A percentile compares a stretch with the other conserved stretches of the same genome.
Conservation (phyloP, 306 rosid genomes). For the Parietaria judaica region DNA sequence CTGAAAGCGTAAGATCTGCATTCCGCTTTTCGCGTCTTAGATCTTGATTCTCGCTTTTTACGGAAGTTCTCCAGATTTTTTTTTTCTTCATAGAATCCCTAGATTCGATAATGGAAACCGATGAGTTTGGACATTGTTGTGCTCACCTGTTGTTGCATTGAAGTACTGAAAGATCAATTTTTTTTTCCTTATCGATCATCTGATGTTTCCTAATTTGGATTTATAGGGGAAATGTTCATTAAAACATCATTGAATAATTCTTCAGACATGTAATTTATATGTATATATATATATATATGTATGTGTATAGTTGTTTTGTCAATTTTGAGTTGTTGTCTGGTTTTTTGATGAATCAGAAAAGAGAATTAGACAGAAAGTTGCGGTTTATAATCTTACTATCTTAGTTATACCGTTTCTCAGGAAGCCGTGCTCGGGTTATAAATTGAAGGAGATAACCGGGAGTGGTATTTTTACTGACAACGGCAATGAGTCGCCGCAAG, state of each 20-base stretch:
- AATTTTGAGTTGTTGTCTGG: too few relatives aligned
- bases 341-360: too few relatives aligned
- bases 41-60: neutral
- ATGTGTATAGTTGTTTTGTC: too few relatives aligned
- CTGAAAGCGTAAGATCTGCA: slow-evolving; percentile 37
- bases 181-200: neutral
- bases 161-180: neutral
- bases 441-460: slow-evolving; percentile 62
- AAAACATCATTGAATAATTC: neutral
- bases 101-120: too few relatives aligned
- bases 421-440: slow-evolving; percentile 60
- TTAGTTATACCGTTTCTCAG: slow-evolving; percentile 29
- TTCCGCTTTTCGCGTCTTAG: neutral
- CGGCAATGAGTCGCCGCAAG: slow-evolving; percentile 34
- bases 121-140: too few relatives aligned
- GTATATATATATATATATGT: too few relatives aligned
- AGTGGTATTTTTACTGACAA: slow-evolving; percentile 54
- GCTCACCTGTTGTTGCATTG: neutral
- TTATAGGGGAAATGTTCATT: neutral
- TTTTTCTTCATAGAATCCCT: too few relatives aligned
- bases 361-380: too few relatives aligned
- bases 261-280: too few relatives aligned
- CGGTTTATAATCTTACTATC: too few relatives aligned
- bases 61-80: too few relatives aligned
- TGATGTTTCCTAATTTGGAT: neutral